A percentile compares a stretch with the other conserved stretches of the same genome.
Conservation (phyloP, 2,329 filamentous ascomycete species). For the Dactylella cylindrospora region DNA sequence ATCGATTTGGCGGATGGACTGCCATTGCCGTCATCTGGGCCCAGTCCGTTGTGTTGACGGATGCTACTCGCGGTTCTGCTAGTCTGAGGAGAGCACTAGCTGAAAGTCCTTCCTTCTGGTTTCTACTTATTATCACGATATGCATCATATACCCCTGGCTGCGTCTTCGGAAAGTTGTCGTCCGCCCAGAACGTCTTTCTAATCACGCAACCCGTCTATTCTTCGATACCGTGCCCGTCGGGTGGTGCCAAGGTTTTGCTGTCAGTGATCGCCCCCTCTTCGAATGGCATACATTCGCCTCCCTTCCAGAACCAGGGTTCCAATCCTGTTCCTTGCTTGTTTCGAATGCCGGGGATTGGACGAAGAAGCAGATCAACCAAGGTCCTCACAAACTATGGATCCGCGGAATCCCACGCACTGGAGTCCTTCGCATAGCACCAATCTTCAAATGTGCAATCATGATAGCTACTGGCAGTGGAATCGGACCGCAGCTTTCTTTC, state of each 20-base stretch:
- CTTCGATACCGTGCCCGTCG: slow-evolving; percentile 62
- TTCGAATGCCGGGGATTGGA: slow-evolving; percentile 76
- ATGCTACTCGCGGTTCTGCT: slow-evolving; percentile 50
- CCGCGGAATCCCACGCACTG: slow-evolving; percentile 62
- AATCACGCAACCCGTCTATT: slow-evolving; percentile 71
- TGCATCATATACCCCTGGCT: slow-evolving; percentile 73
- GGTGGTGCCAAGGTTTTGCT: slow-evolving; percentile 63
- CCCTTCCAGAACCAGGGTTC: slow-evolving; percentile 63
- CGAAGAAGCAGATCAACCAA: slow-evolving; percentile 62
- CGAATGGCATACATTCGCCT: slow-evolving; percentile 76
- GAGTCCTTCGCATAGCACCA: slow-evolving; percentile 51
- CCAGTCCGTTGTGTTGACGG: slow-evolving; percentile 59
- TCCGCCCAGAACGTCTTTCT: slow-evolving; percentile 68
- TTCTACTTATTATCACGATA: slow-evolving; percentile 65
- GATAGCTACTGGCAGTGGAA: slow-evolving; percentile 53
- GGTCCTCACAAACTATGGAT: slow-evolving; percentile 67
- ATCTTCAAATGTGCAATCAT: slow-evolving; percentile 52
- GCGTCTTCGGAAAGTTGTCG: slow-evolving; percentile 66
- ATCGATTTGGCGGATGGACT: slow-evolving; percentile 72
- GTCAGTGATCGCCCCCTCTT: slow-evolving; percentile 60
- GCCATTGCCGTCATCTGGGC: slow-evolving; percentile 67
- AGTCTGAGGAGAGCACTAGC: slow-evolving; percentile 51
- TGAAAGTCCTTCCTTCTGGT: slow-evolving; percentile 64
- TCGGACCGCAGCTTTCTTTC: slow-evolving; percentile 52
- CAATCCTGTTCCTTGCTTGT: slow-evolving; percentile 69